A percentile compares a stretch with the other conserved stretches of the same genome.
phyloP scores from a whole-genome alignment of 345 rosid genomes.

The Eucalyptus grandis region DNA sequence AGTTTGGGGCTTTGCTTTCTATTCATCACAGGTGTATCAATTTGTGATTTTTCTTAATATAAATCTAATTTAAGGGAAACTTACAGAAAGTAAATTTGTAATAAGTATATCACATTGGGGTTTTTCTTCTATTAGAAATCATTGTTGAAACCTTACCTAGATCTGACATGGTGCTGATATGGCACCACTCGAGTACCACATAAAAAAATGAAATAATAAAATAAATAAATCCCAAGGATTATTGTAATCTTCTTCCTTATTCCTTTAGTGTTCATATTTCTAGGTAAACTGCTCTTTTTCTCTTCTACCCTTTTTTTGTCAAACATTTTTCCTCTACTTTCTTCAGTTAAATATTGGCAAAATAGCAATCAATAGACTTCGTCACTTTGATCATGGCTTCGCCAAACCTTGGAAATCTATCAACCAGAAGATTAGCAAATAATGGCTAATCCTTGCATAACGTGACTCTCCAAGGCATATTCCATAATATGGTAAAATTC shows the following conservation, averaged over 20 bases:
- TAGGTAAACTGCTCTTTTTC: too few relatives aligned
- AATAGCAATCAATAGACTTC: neutral
- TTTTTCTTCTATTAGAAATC: too few relatives aligned
- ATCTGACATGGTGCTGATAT: accelerated
- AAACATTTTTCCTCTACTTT: neutral
- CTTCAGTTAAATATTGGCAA: neutral
- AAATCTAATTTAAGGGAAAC: accelerated
- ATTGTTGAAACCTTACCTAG: too few relatives aligned
- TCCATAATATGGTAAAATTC: neutral
- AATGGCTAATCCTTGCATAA: neutral
- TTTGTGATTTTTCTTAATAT: too few relatives aligned
- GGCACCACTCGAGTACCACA: too few relatives aligned
- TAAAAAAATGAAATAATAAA: too few relatives aligned
- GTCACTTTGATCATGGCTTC: neutral
- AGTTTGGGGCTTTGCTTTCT: accelerated
- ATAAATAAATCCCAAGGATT: too few relatives aligned
- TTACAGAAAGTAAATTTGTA: accelerated
- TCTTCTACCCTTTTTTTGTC: too few relatives aligned
- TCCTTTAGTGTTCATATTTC: too few relatives aligned
- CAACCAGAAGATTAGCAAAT: neutral
- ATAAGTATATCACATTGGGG: accelerated
- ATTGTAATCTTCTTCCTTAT: too few relatives aligned
- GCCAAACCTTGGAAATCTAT: neutral
- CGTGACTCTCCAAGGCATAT: neutral
- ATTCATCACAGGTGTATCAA: accelerated